phyloP scores from a whole-genome alignment of 305 asterid genomes.

The Rubia peregrina region DNA sequence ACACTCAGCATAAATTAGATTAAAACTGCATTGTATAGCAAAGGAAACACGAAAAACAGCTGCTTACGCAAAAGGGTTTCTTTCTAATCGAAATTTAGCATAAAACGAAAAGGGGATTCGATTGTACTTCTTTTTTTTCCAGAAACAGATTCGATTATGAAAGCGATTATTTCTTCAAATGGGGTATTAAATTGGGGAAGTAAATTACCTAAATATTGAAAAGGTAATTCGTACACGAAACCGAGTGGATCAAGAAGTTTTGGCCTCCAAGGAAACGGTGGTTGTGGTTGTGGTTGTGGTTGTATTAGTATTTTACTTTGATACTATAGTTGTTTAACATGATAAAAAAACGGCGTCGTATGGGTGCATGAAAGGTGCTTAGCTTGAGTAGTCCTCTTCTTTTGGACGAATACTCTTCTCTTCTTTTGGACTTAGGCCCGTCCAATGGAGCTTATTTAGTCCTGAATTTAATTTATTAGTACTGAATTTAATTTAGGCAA shows the following conservation, averaged over 20 bases:
- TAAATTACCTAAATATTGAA: neutral
- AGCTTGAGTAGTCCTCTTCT: neutral
- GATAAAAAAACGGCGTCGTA: neutral
- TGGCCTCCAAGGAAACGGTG: conserved; percentile 5
- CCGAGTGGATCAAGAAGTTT: neutral
- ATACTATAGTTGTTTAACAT: too few species aligned
- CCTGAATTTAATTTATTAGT: too few species aligned
- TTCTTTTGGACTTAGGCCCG: too few species aligned
- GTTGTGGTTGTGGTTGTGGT: neutral
- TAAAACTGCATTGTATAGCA: neutral
- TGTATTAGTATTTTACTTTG: too few species aligned
- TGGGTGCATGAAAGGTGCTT: neutral
- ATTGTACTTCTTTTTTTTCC: neutral
- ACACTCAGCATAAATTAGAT: neutral
- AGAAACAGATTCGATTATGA: neutral
- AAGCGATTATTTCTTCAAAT: conserved; percentile 3
- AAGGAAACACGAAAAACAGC: conserved; percentile 4
- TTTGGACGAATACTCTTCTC: too few species aligned
- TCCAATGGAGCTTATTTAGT: too few species aligned
- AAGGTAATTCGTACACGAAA: neutral
- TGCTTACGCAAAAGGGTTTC: conserved; percentile 12
- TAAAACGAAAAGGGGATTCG: neutral
- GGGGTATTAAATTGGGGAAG: neutral
- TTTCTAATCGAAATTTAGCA: neutral
- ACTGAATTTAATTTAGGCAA: too few species aligned